Evolutionary conservation across 2,329 filamentous ascomycete genomes (phyloP).

Genomic region (Diaporthe velutina): DNA sequence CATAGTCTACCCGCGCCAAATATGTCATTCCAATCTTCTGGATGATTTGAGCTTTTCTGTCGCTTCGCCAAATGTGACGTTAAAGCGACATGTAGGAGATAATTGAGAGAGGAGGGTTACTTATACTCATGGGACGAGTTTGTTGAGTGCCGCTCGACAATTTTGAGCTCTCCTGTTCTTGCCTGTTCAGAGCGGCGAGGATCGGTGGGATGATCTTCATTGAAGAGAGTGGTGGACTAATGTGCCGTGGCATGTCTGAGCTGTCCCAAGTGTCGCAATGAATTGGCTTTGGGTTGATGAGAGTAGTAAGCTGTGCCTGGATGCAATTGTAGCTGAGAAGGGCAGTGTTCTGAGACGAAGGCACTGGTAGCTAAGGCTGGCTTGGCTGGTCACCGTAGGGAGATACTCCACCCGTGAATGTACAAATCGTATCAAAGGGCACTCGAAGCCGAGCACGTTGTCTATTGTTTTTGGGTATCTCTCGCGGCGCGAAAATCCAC

Average conservation of each 20-base stretch:
- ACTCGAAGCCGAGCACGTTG: not conserved
- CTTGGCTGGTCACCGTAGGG: not conserved
- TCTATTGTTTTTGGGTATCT: slow-evolving; percentile 1
- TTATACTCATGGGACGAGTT: not conserved
- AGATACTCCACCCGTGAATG: not conserved
- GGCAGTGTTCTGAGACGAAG: not conserved
- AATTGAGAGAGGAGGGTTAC: not conserved
- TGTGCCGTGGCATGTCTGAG: not conserved
- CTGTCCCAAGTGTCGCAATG: not conserved
- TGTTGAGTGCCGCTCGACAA: not conserved
- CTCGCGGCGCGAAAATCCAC: not conserved
- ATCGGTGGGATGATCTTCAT: not conserved
- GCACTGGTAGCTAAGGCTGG: not conserved
- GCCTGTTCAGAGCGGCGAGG: not conserved
- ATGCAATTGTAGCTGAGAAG: not conserved
- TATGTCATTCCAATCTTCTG: not conserved
- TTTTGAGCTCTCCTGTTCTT: not conserved
- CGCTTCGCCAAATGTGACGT: not conserved
- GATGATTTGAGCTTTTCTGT: not conserved
- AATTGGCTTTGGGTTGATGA: not conserved
- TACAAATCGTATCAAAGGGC: not conserved
- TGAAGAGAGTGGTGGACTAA: not conserved
- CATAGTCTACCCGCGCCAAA: no score
- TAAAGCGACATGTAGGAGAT: not conserved
- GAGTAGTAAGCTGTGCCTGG: not conserved